Evolutionary conservation across 192 early-diverging fungal genomes (phyloP).

Genomic region (Backusella sp.): DNA sequence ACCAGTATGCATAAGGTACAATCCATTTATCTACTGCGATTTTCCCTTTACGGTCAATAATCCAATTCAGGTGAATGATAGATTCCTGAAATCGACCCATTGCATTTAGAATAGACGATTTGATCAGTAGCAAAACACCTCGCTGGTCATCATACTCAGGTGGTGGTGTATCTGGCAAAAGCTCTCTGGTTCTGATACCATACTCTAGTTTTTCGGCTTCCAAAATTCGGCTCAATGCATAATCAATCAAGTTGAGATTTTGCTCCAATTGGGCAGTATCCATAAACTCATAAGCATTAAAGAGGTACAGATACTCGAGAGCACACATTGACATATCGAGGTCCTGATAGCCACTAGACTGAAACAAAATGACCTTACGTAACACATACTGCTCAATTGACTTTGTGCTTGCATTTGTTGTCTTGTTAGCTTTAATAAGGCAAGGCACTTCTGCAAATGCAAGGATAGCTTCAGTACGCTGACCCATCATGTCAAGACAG

Average conservation of each 20-base stretch:
- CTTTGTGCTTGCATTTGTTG: slow-evolving; percentile 40
- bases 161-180: slow-evolving; percentile 29
- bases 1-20: slow-evolving; percentile 54
- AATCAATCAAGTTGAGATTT: slow-evolving; percentile 25
- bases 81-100: slow-evolving; percentile 41
- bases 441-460: slow-evolving; percentile 54
- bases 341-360: slow-evolving; percentile 38
- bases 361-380: slow-evolving; percentile 46
- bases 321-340: slow-evolving; percentile 42
- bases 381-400: slow-evolving; percentile 48
- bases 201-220: slow-evolving; percentile 36
- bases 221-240: slow-evolving; percentile 21
- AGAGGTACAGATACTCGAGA: slow-evolving; percentile 50
- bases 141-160: slow-evolving; percentile 40
- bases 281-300: slow-evolving; percentile 52
- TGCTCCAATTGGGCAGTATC: slow-evolving; percentile 25
- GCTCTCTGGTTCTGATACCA: slow-evolving; percentile 31
- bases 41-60: slow-evolving; percentile 42
- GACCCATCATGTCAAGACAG: slow-evolving; percentile 54
- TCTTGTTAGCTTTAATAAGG: slow-evolving; percentile 40
- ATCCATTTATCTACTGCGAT: slow-evolving; percentile 48
- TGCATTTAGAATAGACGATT: slow-evolving; percentile 47
- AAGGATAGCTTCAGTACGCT: slow-evolving; percentile 68
- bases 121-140: slow-evolving; percentile 46
- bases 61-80: slow-evolving; percentile 47